These are phyloP conservation scores for Penicillium cinerascens DNA, from an alignment of 495 filamentous ascomycete genomes.

Conservation along the genomic window DNA sequence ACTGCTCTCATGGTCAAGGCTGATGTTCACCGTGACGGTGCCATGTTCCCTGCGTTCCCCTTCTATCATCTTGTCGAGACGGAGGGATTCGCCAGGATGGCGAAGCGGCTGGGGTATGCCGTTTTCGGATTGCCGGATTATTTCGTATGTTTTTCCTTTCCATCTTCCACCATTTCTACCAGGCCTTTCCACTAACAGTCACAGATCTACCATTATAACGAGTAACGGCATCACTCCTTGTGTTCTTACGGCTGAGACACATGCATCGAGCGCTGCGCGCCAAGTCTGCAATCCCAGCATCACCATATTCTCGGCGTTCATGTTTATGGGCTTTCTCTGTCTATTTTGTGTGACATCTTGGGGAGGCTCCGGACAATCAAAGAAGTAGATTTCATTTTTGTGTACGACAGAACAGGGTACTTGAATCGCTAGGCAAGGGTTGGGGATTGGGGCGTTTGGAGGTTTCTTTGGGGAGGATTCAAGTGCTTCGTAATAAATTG, in stretches of 20 bases:
- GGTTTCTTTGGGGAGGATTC: neutral
- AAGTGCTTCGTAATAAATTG: neutral
- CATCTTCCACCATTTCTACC: neutral
- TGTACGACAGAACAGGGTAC: neutral
- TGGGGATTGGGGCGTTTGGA: neutral
- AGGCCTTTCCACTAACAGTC: neutral
- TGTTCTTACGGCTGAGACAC: neutral
- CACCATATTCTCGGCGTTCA: slow-evolving; percentile 5
- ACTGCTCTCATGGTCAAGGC: slow-evolving; percentile 94
- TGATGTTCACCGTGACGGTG: slow-evolving; percentile 93
- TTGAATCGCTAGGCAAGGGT: neutral
- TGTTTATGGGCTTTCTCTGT: neutral
- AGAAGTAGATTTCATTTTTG: neutral
- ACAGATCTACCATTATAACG: slow-evolving; percentile 88
- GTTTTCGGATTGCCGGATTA: slow-evolving; percentile 90
- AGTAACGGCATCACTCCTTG: slow-evolving; percentile 46
- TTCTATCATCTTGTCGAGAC: slow-evolving; percentile 98
- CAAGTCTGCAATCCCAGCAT: neutral
- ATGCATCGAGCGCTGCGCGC: slow-evolving; percentile 17
- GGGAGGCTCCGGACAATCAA: neutral
- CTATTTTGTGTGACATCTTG: neutral
- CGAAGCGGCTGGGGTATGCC: slow-evolving; percentile 76
- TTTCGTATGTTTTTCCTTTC: slow-evolving; percentile 73
- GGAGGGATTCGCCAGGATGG: slow-evolving; percentile 98
- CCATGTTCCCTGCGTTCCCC: slow-evolving; percentile 96